Percentiles rank a stretch among this genome's conserved stretches.
phyloP scores from a whole-genome alignment of 495 filamentous ascomycete species.

The Evansstolkia leycettana region DNA sequence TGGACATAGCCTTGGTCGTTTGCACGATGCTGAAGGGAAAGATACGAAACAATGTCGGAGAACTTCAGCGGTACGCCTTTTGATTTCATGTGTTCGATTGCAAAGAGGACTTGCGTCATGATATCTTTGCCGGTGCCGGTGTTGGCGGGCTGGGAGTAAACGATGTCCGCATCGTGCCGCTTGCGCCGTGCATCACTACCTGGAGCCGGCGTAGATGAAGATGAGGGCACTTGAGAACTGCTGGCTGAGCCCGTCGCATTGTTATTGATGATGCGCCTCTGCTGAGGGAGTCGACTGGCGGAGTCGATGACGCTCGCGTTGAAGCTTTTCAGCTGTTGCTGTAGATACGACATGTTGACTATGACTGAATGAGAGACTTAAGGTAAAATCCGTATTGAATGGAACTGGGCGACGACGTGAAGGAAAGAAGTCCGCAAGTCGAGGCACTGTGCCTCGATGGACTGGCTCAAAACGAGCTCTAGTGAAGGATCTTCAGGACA shows the following conservation, averaged over 20 bases:
- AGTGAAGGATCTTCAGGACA: no score
- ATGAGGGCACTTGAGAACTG: slow-evolving; percentile 29
- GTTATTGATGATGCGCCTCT: slow-evolving; percentile 27
- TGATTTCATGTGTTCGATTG: slow-evolving; percentile 70
- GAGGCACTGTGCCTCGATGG: no score
- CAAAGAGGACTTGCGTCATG: slow-evolving; percentile 74
- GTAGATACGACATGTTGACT: slow-evolving; percentile 31
- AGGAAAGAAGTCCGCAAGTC: background rate
- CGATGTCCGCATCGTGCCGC: slow-evolving; percentile 42
- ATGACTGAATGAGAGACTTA: no score
- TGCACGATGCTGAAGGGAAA: slow-evolving; percentile 48
- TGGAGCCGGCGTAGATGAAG: slow-evolving; percentile 19
- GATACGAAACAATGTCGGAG: slow-evolving; percentile 60
- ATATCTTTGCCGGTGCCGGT: slow-evolving; percentile 69
- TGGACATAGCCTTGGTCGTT: slow-evolving; percentile 33
- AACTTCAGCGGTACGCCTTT: slow-evolving; percentile 62
- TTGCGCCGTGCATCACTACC: slow-evolving; percentile 42
- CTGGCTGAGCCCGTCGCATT: slow-evolving; percentile 10
- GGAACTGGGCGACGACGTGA: background rate
- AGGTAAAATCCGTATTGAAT: no score
- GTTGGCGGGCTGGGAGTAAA: slow-evolving; percentile 67
- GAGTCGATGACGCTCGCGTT: slow-evolving; percentile 33
- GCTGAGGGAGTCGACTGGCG: slow-evolving; percentile 29
- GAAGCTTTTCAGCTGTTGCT: slow-evolving; percentile 36
- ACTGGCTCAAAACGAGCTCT: no score